Conservation (phyloP, 2,329 filamentous ascomycete species). For the Acephala macrosclerotiorum region DNA sequence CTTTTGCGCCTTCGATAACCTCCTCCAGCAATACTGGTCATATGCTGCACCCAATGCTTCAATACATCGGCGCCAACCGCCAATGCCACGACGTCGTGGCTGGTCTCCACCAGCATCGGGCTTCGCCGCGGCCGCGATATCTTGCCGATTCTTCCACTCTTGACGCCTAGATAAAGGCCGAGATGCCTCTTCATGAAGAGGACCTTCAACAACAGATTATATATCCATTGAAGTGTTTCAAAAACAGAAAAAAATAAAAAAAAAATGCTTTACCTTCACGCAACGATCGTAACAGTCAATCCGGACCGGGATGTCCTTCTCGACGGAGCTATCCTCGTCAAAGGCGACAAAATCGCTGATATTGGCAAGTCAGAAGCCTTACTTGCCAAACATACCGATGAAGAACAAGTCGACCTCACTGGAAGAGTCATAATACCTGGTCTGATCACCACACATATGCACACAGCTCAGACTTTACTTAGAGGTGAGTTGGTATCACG, state of each 20-base stretch:
- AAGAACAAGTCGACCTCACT: constrained; percentile 45
- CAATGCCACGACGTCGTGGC: background rate
- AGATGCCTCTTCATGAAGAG: background rate
- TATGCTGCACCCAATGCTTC: background rate
- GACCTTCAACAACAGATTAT: background rate
- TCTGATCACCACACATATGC: constrained; percentile 58
- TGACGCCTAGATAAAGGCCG: constrained; percentile 14
- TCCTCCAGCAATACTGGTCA: background rate
- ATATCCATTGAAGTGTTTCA: background rate
- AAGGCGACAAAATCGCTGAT: constrained; percentile 49
- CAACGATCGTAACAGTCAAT: constrained; percentile 60
- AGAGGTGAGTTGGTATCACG: constrained; percentile 45
- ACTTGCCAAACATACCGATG: constrained; percentile 40
- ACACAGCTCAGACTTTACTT: constrained; percentile 56
- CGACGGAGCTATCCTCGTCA: constrained; percentile 55
- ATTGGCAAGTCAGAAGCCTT: constrained; percentile 49
- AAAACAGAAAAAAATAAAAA: background rate
- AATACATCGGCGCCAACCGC: constrained; percentile 6
- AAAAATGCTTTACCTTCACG: constrained; percentile 54
- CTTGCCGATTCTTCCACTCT: constrained; percentile 3
- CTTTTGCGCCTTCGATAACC: background rate
- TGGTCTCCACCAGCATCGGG: constrained; percentile 1
- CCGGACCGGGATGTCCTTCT: constrained; percentile 52
- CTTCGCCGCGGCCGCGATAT: constrained; percentile 7
- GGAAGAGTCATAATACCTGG: constrained; percentile 57